Conservation (phyloP, 306 rosid species). For the Fragaria nilgerrensis region DNA sequence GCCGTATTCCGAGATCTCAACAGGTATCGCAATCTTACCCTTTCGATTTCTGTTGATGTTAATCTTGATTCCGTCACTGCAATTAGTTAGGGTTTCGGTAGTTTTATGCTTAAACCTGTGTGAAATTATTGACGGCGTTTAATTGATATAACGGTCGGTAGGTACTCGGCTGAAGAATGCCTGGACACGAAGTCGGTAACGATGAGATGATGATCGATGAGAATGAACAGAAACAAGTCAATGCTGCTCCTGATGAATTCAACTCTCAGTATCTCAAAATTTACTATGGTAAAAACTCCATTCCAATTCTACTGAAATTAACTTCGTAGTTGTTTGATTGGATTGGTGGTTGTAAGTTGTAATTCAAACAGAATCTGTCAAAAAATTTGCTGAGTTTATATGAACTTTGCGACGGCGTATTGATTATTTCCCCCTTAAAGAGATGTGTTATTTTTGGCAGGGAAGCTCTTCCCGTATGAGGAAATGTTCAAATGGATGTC, state of each 20-base stretch:
- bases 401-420: not conserved
- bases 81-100: not conserved
- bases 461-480: constrained; percentile 72
- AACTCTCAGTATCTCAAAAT: constrained; percentile 49
- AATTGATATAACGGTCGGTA: not conserved
- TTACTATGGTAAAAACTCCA: constrained; percentile 49
- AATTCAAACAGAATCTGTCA: not conserved
- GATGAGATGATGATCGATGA: constrained; percentile 51
- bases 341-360: constrained; percentile 4
- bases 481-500: constrained; percentile 81
- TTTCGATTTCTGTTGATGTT: not conserved
- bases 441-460: constrained; percentile 34
- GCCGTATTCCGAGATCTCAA: not conserved
- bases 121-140: not conserved
- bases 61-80: not conserved
- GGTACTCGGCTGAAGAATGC: constrained; percentile 23
- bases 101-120: not conserved
- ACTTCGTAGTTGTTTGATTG: not conserved
- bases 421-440: not conserved
- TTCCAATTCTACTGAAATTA: not conserved
- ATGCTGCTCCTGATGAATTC: constrained; percentile 35
- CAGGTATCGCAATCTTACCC: not conserved
- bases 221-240: constrained; percentile 29
- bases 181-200: constrained; percentile 30
- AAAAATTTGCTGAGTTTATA: not conserved